Evolutionary conservation across 2,329 filamentous ascomycete species (phyloP), one percentile per base, ranked within the genome.

Genomic region (Didymella pomorum): DNA sequence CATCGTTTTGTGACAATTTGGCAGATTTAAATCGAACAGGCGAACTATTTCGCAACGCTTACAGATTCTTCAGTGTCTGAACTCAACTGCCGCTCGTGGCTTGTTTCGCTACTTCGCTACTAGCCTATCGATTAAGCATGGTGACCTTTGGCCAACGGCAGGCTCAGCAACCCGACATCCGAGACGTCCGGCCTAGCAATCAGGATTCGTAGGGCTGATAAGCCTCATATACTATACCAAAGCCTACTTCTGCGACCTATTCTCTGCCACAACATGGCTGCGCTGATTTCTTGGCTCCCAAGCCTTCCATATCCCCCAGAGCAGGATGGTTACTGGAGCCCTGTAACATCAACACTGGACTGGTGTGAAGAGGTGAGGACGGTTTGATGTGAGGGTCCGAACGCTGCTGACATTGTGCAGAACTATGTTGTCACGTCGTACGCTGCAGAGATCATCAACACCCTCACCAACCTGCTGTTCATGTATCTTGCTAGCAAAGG

Each of bases 391-490:
- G 3, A 26, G 12, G 5, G 8, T 6, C 28, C 28, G 23, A 23
- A 29, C 9, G 6, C 16, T 59, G 43, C 62, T 65, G 20, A 67
- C 28, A 61, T 41, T 25, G 20, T 14, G 21, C 31, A 93, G 86
- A 90, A 92, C 64, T 90, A 90, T 77, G 89, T 89, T 80, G 86
- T 89, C 35, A 93, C 89, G 4, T 81, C 84, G 42, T 93, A 93
- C 72, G 84, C 87, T 44, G 91, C 91, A 33, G 91, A 93, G 73
- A 87, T 93, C 44, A 85, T 92, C 72, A 94, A 89, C 72, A 91
- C 91, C 3, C 70, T 93, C 29, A 97, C 92, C 31, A 97, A 97
- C 75, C 75, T 90, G 3, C 80, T 95, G 23, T 97, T 97, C 76
- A 82, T 96, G 67, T 90, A 84, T 75, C 84, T 96, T 20, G 92